Evolutionary conservation across 129 eudicot genomes (phyloP).

Genomic region (Flaveria robusta): DNA sequence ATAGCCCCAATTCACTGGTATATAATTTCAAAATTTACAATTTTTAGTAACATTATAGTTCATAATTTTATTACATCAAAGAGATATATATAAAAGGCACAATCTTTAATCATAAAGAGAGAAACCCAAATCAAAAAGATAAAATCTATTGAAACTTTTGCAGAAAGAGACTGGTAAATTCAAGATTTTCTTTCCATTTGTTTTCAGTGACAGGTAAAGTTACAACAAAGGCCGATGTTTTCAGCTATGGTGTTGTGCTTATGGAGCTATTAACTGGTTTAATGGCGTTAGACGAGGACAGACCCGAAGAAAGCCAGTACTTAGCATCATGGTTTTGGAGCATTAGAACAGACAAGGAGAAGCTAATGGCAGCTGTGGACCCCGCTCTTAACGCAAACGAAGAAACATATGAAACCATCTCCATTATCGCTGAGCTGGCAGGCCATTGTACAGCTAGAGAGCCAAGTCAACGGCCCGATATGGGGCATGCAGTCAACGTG

Average conservation of each 20-base stretch:
- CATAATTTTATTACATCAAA: neutral
- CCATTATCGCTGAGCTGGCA: constrained; percentile 74
- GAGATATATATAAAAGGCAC: neutral
- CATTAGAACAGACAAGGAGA: constrained; percentile 63
- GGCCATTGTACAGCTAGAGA: constrained; percentile 99
- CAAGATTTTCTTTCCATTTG: neutral
- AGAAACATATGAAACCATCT: constrained; percentile 65
- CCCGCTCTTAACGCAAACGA: constrained; percentile 65
- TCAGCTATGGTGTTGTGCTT: constrained; percentile 91
- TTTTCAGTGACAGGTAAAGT: constrained; percentile 88
- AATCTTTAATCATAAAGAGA: constrained; percentile 5
- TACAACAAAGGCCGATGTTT: constrained; percentile 89
- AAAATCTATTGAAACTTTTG: neutral
- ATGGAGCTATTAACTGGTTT: constrained; percentile 96
- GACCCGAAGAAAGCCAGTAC: constrained; percentile 95
- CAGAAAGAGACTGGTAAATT: neutral
- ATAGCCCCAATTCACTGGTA: neutral
- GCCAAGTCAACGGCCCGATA: constrained; percentile 87
- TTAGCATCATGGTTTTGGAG: constrained; percentile 95
- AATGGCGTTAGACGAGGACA: constrained; percentile 88
- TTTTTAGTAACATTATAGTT: neutral
- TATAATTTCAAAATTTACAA: neutral
- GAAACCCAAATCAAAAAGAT: neutral
- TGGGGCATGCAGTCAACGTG: constrained; percentile 94
- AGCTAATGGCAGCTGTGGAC: constrained; percentile 69